Base-by-base conservation (phyloP, 805 yeast genomes). In the Lachancea fermentati region DNA sequence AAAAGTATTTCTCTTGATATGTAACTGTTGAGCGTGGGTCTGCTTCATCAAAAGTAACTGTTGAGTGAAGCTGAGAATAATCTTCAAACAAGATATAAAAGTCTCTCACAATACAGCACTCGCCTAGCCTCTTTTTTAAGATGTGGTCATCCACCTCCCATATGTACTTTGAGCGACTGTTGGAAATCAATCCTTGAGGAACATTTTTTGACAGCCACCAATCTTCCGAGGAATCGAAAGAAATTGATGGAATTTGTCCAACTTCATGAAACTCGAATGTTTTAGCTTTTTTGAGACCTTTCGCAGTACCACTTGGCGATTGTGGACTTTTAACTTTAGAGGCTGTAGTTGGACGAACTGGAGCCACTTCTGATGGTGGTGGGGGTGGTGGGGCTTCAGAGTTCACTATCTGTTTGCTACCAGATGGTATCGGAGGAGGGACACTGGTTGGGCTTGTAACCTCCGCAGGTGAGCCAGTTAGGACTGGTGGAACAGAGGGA, bases 71-170 rank as follows among this genome's bases (percentile, higher is more conserved):
- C 49, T 81, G 86, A 1, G 93, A 75, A 49, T 81, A 78, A 56
- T 85, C 94, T 45, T 75, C 78, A 59, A 78, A 81, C 30, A 88
- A 62, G 11, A 87, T 68, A 55, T 85, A 86, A 48, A 83, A 78
- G 47, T 82, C 88, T 39, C 82, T 70, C 46, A 74, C 67, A 4
- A 69, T 62, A 39, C 65, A 46, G 2, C 45, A 48, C 31, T 77
- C 65, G 17, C 76, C 75, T 9, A 76, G 76, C 49, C 95, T 74
- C 52, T 82, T 84, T 11, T 49, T 49, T 5, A 81, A 63, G 11
- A 55, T 54, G 43, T 71, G 66, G 19, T 76, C 75, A 42, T 87
- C 95, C 16, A 78, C 72, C 57, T 87, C 95, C 57, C 62, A 78
- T 13, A 75, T 66, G 36, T 45, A 57, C 33, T 56, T 58, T 11